Evolutionary conservation across 116 monocot species (phyloP), one percentile per base, ranked within the genome.

Genomic region (Phalaenopsis hybrid): DNA sequence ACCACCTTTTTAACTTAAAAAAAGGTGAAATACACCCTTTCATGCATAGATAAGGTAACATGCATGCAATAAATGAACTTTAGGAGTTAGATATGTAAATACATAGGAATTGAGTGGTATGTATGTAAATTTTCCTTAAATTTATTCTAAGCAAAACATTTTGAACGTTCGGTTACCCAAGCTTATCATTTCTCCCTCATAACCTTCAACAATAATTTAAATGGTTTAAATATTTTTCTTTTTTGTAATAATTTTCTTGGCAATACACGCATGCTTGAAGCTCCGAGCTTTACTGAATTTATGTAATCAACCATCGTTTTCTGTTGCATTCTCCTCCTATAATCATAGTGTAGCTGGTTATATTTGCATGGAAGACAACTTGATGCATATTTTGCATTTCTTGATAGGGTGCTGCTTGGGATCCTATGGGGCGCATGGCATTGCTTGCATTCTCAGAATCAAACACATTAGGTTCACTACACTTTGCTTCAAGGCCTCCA

Each of bases 371-470:
- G 12, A 34, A 11, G 72, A 37, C 37, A 72, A 34, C 15, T 31
- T 75, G 20, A 61, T 75, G 45, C n/a, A 75, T n/a, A 15, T 82
- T 6, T 21, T 51, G 50, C 44, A 51, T 79, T 48, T 68, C 52
- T 49, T 80, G 74, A 58, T 81, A 97, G 99, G 93, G 94, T 52
- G 99, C 95, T 76, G 83, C 87, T 67, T 99, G 99, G 99, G 95
- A 99, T 87, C 99, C 99, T 51, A 85, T 87, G 85, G 95, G 99
- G 25, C 99, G 89, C 49, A 87, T 94, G 86, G 80, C 91, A 83
- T 81, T 99, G 75, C 81, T 95, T 86, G 87, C 95, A 33, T 99
- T 99, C 82, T 95, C 95, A 59, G 80, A 92, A 49, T 99, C 99
- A 16, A 81, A 75, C 34, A 92, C 87, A 41, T 85, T 99, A 70